These are phyloP conservation scores for Sclerotinia borealis DNA, from an alignment of 2,329 filamentous ascomycete species.

Conservation along the genomic window DNA sequence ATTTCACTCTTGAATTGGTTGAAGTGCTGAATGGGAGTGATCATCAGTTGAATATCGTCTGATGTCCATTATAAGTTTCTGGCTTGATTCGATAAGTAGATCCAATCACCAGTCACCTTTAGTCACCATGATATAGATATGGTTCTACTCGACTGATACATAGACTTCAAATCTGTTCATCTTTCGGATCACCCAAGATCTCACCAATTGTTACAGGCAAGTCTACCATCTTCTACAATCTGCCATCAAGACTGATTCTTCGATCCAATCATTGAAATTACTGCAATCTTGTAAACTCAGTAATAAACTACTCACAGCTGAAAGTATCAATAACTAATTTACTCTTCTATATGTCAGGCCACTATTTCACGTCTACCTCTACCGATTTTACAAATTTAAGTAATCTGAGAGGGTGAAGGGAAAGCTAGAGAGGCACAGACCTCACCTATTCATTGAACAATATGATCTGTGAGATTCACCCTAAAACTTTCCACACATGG, in stretches of 20 bases:
- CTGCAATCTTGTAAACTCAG: not conserved
- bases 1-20: not conserved
- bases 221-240: not conserved
- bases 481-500: no score
- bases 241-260: not conserved
- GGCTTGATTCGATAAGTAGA: not conserved
- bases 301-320: not conserved
- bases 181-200: not conserved
- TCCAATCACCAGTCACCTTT: not conserved
- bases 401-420: not conserved
- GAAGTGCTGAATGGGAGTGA: no score
- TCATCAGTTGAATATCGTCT: not conserved
- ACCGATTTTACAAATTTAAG: not conserved
- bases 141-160: not conserved
- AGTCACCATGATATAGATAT: not conserved
- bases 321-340: not conserved
- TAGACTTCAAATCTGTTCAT: not conserved
- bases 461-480: not conserved
- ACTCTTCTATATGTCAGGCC: not conserved
- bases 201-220: not conserved
- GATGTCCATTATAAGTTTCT: not conserved
- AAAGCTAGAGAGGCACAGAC: not conserved
- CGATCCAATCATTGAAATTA: not conserved
- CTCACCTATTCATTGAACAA: not conserved
- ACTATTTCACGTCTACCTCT: not conserved